Evolutionary conservation across 306 rosid species (phyloP), one percentile per base, ranked within the genome.

Genomic region (Ormosia semicastrata): DNA sequence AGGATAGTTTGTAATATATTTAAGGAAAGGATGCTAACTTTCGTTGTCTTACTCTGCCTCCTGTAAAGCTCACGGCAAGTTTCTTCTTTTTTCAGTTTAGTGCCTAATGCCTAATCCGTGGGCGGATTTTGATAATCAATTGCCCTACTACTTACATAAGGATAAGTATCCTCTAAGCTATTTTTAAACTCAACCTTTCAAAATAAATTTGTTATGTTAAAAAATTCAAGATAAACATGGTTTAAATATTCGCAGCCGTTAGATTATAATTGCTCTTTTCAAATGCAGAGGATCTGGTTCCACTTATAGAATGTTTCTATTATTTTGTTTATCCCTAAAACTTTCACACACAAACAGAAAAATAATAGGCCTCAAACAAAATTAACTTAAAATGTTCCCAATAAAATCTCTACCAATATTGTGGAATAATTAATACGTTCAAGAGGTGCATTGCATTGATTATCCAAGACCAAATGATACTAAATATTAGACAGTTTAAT

Each of bases 11-110:
- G 73, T 69, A 66, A 57, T 14, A 58, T 53, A 44, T 66, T 82
- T 60, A 82, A 77, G 68, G 67, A 77, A 83, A 69, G 56, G 17
- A 2, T 49, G 17, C 66, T 76, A 29, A 47, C 78, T 68, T 76
- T 56, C 67, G 3, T 30, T 60, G 70, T 66, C 53, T 18, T 57
- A 62, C 47, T 70, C 43, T 69, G 56, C 34, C 49, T 76, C 50
- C 52, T 54, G 12, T 37, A 49, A 68, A 76, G 39, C 17, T 68
- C 66, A 80, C 15, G 3, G 15, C 44, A 8, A 13, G 12, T 75
- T 14, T 2, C 2, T 74, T 17, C 2, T 17, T 15, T 72, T 63
- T 17, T 72, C 32, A 53, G 53, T 74, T 65, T 10, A 32, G 14
- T 41, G 18, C 18, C 63, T 43, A 81, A 65, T 41, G 18, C 18